Evolutionary conservation across 2,329 filamentous ascomycete genomes (phyloP).

Genomic region (Paradendryphiella salina): DNA sequence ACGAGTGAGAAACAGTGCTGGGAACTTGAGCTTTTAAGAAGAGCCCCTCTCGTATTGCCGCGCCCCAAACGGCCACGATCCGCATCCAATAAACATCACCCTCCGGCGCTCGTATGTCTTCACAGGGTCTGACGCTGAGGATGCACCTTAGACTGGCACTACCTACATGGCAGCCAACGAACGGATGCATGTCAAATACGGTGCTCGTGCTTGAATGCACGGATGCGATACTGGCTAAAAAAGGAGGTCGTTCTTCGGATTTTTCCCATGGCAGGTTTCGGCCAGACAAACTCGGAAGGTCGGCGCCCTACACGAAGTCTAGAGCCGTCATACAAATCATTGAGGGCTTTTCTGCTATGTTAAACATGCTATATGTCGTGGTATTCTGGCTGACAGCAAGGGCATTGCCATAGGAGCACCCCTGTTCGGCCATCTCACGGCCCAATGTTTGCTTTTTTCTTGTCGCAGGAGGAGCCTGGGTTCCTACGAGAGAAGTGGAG

Average conservation of each 20-base stretch:
- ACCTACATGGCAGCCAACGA: constrained; percentile 16
- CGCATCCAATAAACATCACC: constrained; percentile 18
- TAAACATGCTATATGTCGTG: not conserved
- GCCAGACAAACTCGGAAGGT: constrained; percentile 8
- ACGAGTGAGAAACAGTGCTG: not conserved
- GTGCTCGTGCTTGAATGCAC: constrained; percentile 19
- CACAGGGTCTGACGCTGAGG: constrained; percentile 12
- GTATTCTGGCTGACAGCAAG: not conserved
- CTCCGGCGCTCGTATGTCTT: constrained; percentile 10
- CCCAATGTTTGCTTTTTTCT: not conserved
- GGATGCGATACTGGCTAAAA: constrained; percentile 6
- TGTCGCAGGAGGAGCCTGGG: not conserved
- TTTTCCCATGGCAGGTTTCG: constrained; percentile 7
- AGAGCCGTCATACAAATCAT: not conserved
- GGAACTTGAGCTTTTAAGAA: constrained; percentile 12
- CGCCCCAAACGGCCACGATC: constrained; percentile 10
- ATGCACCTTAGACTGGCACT: constrained; percentile 21
- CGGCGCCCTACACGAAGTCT: not conserved
- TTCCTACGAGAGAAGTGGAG: not conserved
- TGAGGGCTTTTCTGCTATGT: not conserved
- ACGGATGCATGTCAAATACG: constrained; percentile 10
- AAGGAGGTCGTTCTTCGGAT: not conserved
- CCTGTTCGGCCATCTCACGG: not conserved
- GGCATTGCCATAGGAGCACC: not conserved
- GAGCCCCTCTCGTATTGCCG: constrained; percentile 19